phyloP scores from a whole-genome alignment of 441 rosid genomes.

The Euphorbia neoarborescens region DNA sequence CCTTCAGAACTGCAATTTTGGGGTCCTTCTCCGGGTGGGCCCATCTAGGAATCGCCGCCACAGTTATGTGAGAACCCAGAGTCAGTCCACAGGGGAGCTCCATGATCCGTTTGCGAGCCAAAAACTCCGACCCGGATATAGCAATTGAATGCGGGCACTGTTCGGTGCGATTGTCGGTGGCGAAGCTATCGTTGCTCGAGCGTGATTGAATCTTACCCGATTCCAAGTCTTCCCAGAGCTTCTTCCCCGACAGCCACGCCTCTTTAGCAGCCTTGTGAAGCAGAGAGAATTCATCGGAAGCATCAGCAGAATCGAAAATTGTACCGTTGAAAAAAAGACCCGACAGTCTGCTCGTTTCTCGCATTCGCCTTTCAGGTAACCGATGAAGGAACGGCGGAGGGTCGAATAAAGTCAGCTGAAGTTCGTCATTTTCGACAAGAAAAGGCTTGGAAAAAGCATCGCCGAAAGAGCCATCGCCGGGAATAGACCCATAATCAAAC shows the following conservation, averaged over 20 bases:
- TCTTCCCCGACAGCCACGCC: constrained; percentile 64
- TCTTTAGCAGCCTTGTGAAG: constrained; percentile 64
- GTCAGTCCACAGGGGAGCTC: constrained; percentile 86
- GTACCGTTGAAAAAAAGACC: constrained; percentile 41
- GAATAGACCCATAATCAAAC: constrained; percentile 37
- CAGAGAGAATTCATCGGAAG: constrained; percentile 48
- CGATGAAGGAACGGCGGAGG: constrained; percentile 26
- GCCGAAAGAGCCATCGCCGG: constrained; percentile 25
- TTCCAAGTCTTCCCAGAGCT: constrained; percentile 58
- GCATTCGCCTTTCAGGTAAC: constrained; percentile 31
- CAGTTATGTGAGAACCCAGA: constrained; percentile 78
- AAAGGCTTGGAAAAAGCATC: constrained; percentile 35
- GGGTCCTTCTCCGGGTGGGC: constrained; percentile 68
- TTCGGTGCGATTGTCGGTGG: constrained; percentile 32
- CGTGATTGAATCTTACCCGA: constrained; percentile 32
- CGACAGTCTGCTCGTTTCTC: constrained; percentile 20
- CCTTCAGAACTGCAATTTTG: constrained; percentile 45
- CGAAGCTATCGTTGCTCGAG: constrained; percentile 4
- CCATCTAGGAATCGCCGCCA: constrained; percentile 64
- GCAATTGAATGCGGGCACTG: constrained; percentile 57
- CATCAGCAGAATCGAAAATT: constrained; percentile 30
- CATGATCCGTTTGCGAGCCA: constrained; percentile 35
- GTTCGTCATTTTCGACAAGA: neutral
- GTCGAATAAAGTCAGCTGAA: constrained; percentile 2
- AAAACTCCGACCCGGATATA: constrained; percentile 57